Conservation (phyloP, 192 early-diverging fungal species). For the Entomortierella chlamydospora region DNA sequence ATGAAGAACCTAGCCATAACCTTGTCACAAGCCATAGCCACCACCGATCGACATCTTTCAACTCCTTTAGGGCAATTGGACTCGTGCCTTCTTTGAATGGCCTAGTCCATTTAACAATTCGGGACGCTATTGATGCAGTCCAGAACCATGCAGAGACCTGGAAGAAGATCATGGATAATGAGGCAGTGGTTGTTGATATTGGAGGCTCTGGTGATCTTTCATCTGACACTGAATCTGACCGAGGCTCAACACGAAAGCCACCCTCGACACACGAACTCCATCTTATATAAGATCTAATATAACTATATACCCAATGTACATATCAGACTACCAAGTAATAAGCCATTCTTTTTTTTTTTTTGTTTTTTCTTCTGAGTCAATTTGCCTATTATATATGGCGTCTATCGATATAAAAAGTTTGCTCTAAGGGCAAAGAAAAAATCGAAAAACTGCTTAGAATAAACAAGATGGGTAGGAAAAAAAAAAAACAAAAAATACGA, state of each 20-base stretch:
- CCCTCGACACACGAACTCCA: conserved; percentile 14
- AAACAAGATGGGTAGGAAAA: background rate
- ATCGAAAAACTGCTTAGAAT: background rate
- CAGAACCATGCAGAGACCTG: background rate
- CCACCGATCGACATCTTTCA: background rate
- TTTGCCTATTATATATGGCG: too few relatives aligned
- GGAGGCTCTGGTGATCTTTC: background rate
- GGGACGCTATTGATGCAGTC: conserved; percentile 14
- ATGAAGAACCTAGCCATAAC: background rate
- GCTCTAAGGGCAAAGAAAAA: background rate
- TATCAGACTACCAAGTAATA: too few relatives aligned
- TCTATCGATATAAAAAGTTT: too few relatives aligned
- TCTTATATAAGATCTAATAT: background rate
- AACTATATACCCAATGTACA: background rate
- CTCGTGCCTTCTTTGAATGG: background rate
- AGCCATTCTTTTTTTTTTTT: too few relatives aligned
- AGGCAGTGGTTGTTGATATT: background rate
- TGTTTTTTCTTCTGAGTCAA: too few relatives aligned
- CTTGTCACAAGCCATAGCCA: background rate
- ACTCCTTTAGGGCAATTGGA: background rate
- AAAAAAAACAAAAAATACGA: background rate
- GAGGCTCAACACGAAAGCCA: background rate
- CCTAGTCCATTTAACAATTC: conserved; percentile 14
- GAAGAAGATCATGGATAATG: background rate
- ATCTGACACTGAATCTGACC: conserved; percentile 11